A percentile compares a stretch with the other conserved stretches of the same genome.
Conservation (phyloP, 2,329 filamentous ascomycete species). For the Acephala macrosclerotiorum region DNA sequence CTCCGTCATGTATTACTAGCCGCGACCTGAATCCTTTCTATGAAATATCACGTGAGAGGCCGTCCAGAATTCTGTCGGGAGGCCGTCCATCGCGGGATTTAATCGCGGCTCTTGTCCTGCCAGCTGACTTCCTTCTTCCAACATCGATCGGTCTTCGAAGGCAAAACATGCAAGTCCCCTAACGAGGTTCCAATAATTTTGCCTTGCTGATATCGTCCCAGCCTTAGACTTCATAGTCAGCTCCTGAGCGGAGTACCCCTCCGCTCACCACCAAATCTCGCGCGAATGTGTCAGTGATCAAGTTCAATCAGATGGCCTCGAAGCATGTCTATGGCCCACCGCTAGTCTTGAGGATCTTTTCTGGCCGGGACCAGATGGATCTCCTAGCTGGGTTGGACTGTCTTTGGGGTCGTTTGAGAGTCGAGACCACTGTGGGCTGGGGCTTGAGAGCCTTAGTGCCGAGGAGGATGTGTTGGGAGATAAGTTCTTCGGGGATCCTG, state of each 20-base stretch:
- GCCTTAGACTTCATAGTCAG: too few species aligned
- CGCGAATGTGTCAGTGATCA: conserved; percentile 26
- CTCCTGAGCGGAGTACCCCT: conserved; percentile 22
- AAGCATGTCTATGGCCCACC: conserved; percentile 10
- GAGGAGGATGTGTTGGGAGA: conserved; percentile 8
- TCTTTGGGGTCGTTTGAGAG: conserved; percentile 18
- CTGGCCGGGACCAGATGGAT: conserved; percentile 21
- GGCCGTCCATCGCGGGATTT: conserved; percentile 15
- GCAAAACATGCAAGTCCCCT: background rate
- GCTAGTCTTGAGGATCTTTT: conserved; percentile 17
- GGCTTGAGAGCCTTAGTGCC: conserved; percentile 10
- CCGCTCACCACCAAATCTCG: conserved; percentile 21
- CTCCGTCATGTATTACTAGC: too few species aligned
- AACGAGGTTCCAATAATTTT: too few species aligned
- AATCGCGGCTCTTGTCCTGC: background rate
- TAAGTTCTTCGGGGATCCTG: background rate
- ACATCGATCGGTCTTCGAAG: background rate
- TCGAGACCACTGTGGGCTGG: conserved; percentile 9
- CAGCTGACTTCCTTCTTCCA: background rate
- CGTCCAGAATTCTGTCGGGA: background rate
- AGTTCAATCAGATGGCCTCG: conserved; percentile 25
- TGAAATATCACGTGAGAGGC: conserved; percentile 3
- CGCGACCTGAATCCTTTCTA: too few species aligned
- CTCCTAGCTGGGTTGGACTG: conserved; percentile 21
- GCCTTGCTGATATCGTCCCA: too few species aligned